phyloP scores from a whole-genome alignment of 2,329 filamentous ascomycete species.

The Pyricularia sp. region DNA sequence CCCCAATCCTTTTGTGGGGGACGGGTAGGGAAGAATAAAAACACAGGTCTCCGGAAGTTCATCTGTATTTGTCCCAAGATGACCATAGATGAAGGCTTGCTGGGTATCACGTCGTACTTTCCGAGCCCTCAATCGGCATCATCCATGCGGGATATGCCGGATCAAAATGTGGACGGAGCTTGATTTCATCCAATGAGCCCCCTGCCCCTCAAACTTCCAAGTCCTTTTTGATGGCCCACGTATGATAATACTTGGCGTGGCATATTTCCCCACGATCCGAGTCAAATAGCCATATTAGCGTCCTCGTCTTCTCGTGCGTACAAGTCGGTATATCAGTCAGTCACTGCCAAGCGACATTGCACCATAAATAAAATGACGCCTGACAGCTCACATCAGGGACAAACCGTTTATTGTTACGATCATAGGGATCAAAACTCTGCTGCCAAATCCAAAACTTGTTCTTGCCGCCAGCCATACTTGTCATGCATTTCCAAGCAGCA shows the following conservation, averaged over 20 bases:
- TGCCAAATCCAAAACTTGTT: not conserved
- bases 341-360: not conserved
- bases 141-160: not conserved
- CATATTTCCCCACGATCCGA: not conserved
- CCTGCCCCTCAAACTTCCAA: not conserved
- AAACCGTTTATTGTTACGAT: not conserved
- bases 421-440: not conserved
- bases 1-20: not conserved
- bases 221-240: not conserved
- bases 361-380: not conserved
- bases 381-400: not conserved
- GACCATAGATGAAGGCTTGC: not conserved
- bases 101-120: not conserved
- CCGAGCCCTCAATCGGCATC: not conserved
- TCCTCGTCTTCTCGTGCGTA: not conserved
- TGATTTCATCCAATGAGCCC: not conserved
- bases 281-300: not conserved
- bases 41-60: not conserved
- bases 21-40: not conserved
- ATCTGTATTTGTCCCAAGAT: not conserved
- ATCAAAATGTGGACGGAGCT: not conserved
- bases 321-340: not conserved
- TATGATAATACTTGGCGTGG: not conserved
- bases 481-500: constrained; percentile 8
- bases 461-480: too few relatives aligned